Percentiles rank a stretch among this genome's conserved stretches.
Conservation (phyloP, 2,329 filamentous ascomycete genomes). For the Phaeosphaeriaceae sp. region DNA sequence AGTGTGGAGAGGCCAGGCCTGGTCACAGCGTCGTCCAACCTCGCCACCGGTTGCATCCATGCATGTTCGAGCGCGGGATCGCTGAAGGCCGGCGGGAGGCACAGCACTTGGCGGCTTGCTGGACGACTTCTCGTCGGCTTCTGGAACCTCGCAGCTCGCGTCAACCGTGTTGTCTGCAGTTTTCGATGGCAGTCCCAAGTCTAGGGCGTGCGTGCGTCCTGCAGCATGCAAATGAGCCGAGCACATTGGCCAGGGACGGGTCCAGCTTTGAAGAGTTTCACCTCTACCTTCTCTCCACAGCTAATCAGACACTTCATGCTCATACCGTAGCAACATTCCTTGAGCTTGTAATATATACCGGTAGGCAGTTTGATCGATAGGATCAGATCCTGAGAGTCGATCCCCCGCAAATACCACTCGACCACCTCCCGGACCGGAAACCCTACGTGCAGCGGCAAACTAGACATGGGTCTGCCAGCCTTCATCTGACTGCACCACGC, state of each 20-base stretch:
- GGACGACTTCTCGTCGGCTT: slow-evolving; percentile 3
- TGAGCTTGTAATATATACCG: background rate
- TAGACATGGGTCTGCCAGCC: slow-evolving; percentile 20
- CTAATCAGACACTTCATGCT: background rate
- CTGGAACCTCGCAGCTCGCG: slow-evolving; percentile 18
- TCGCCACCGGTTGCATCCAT: background rate
- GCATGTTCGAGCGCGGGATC: background rate
- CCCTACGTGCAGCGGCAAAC: slow-evolving; percentile 17
- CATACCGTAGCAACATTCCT: background rate
- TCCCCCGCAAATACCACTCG: slow-evolving; percentile 33
- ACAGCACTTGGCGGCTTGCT: slow-evolving; percentile 2
- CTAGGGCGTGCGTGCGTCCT: background rate
- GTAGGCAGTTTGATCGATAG: background rate
- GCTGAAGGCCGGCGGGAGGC: background rate
- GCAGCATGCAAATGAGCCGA: slow-evolving; percentile 1
- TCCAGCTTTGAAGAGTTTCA: background rate
- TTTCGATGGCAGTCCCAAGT: slow-evolving; percentile 1
- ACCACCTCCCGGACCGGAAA: slow-evolving; percentile 24
- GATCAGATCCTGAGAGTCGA: slow-evolving; percentile 22
- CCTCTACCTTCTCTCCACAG: background rate
- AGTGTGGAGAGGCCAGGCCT: slow-evolving; percentile 29
- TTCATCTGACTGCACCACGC: slow-evolving; percentile 11
- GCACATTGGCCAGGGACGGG: background rate
- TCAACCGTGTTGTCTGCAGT: slow-evolving; percentile 11
- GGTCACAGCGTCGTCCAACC: slow-evolving; percentile 20